Base-by-base conservation (phyloP, 2,329 filamentous ascomycete species). In the Xylaria hypoxylon region DNA sequence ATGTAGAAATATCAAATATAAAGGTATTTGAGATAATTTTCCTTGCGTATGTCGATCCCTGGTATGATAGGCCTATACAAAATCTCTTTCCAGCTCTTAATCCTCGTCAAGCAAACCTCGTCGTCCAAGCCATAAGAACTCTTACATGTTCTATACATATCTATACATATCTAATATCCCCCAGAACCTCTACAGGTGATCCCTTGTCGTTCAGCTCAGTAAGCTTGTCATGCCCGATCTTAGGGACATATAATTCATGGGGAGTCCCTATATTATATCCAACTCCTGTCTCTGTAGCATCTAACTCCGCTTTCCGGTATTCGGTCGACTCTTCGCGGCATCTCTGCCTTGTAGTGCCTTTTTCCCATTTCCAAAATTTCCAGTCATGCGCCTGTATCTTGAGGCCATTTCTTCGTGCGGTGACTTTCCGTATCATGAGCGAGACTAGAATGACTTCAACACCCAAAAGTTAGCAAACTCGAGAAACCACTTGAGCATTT, bases 241-340 rank as follows among this genome's bases (percentile, higher is more conserved):
- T 24, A 19, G 44, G 17, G n/a, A 38, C 56, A 8, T 40, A 35
- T 3, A 59, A 6, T 19, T 59, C 56, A n/a, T 48, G 40, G 26
- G 56, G 56, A 8, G 42, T 26, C 13, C 56, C 56, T 13, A 44
- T 17, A 44, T 59, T 33, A 38, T 59, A 48, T 33, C 42, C 56
- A 17, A 59, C 28, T 19, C 2, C 40, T 2, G 40, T 59, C 13
- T 48, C 44, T 33, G 11, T 17, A 8, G 56, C 56, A 45, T 50
- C 56, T 3, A 48, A 7, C 44, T 59, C 56, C n/a, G 56, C 11
- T 13, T 59, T 59, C 24, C 44, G 8, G 31, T 59, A 59, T 17
- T 59, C 56, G 10, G 28, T 24, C 31, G 28, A 31, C 31, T 31
- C 15, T 6, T 38, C 28, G 5, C 31, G 2, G 15, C 7, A 7